Percentiles rank a stretch among this genome's conserved stretches.
These are phyloP conservation scores for Lippia alba DNA, from an alignment of 305 asterid genomes.

Conservation along the genomic window DNA sequence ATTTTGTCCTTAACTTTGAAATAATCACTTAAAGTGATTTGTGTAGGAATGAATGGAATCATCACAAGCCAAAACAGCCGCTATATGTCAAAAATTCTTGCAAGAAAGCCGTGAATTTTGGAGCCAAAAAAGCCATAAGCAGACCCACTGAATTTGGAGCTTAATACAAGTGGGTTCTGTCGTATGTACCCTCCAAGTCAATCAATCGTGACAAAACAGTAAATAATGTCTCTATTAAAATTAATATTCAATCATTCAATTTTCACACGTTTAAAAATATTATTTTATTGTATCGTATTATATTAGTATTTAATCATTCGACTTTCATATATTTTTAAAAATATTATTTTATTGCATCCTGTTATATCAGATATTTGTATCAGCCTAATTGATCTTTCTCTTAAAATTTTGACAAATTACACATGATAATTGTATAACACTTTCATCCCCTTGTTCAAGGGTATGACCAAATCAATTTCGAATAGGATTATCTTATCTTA, in stretches of 20 bases:
- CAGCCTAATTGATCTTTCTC: too few relatives aligned
- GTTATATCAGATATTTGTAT: too few relatives aligned
- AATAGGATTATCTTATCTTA: not conserved
- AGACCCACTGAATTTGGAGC: slow-evolving; percentile 43
- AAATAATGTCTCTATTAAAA: not conserved
- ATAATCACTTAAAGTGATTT: not conserved
- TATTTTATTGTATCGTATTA: too few relatives aligned
- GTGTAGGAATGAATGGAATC: slow-evolving; percentile 2
- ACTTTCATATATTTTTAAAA: too few relatives aligned
- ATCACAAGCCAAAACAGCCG: slow-evolving; percentile 38
- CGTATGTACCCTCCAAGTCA: slow-evolving; percentile 7
- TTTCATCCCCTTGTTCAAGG: too few relatives aligned
- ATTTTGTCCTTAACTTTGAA: slow-evolving; percentile 16
- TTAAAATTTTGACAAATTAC: too few relatives aligned
- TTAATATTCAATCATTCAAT: too few relatives aligned
- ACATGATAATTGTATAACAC: too few relatives aligned
- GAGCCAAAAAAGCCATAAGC: not conserved
- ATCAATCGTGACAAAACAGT: slow-evolving; percentile 9
- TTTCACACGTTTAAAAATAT: too few relatives aligned
- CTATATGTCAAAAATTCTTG: slow-evolving; percentile 31
- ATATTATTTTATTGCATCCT: too few relatives aligned
- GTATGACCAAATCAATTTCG: too few relatives aligned
- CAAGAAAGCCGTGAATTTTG: slow-evolving; percentile 26
- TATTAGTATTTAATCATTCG: too few relatives aligned
- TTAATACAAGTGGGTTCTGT: not conserved